Evolutionary conservation across 805 yeast genomes (phyloP), one percentile per base, ranked within the genome.

Genomic region (Saccharomyces kudriavzevii): DNA sequence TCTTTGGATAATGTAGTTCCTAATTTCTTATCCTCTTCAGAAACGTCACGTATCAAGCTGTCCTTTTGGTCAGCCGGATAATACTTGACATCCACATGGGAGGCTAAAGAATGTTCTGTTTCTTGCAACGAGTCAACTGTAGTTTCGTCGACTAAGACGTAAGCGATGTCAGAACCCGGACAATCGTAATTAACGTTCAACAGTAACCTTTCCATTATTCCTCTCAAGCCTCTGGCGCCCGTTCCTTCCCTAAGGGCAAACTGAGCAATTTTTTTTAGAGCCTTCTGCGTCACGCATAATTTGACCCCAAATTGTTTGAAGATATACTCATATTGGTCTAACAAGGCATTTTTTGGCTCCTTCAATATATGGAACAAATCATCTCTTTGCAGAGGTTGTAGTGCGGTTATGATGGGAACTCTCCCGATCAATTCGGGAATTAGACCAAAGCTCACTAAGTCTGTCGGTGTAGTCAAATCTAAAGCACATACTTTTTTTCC

Each of bases 341-440:
- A 59, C 13, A 82, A 58, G 1, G 85, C 79, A 61, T 82, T 81
- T 53, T 76, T 76, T 1, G 85, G 85, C 58, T 80, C 82, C 10
- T 72, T 74, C 45, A 82, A 61, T 40, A 81, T 79, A n/a, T 77
- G 70, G 43, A 72, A 71, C 24, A 82, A 63, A 57, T 81, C 82
- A 0, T 67, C 62, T 49, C 70, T 72, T 17, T 76, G 67, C 43
- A 82, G 64, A 4, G 81, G 76, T 47, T 74, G 72, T 47, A 81
- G 60, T 1, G 81, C 75, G 0, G 84, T 74, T 2, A 81, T 70
- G 2, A 79, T 70, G 1, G 86, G 85, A 10, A 81, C 78, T 56
- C 86, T 70, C 4, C 86, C 86, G 24, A 81, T 71, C 3, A 82
- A 64, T 60, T 82, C 86, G 0, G 86, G 85, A 30, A 82, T 81